Evolutionary conservation across 345 rosid species (phyloP).

Genomic region (Pelargonium nanum): DNA sequence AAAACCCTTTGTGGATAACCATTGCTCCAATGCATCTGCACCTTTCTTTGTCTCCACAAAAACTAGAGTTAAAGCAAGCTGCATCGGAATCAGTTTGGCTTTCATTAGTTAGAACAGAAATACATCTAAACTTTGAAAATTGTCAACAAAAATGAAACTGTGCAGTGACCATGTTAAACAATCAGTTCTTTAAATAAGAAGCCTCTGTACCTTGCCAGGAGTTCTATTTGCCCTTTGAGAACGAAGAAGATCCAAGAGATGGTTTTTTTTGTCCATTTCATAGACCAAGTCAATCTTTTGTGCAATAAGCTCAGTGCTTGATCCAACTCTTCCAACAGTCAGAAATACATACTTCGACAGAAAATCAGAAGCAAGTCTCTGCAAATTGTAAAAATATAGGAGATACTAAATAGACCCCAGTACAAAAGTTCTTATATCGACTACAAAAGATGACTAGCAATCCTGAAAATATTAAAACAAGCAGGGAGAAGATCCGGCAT

Average conservation of each 20-base stretch:
- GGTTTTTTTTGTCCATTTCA: conserved; percentile 33
- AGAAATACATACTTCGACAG: conserved; percentile 42
- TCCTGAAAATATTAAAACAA: neutral
- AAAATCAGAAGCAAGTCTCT: conserved; percentile 51
- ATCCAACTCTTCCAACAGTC: conserved; percentile 43
- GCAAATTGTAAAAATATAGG: conserved; percentile 12
- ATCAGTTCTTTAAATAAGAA: neutral
- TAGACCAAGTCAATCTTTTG: conserved; percentile 40
- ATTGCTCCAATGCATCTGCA: conserved; percentile 40
- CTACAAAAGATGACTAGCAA: neutral
- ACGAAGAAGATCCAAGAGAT: conserved; percentile 25
- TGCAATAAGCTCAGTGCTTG: conserved; percentile 35
- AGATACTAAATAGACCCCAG: neutral
- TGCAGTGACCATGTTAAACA: neutral
- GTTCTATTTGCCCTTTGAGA: conserved; percentile 11
- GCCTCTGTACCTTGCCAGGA: conserved; percentile 18
- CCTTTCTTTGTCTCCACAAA: conserved; percentile 52
- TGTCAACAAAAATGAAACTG: neutral
- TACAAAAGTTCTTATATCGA: neutral
- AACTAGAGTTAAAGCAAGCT: conserved; percentile 37
- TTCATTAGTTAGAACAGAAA: neutral
- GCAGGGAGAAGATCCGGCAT: neutral
- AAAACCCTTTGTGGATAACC: conserved; percentile 29
- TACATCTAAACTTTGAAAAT: neutral
- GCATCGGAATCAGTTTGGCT: conserved; percentile 7